Percentiles rank a stretch among this genome's conserved stretches.
Evolutionary conservation across 75 land plant species (phyloP).

Genomic region (Gnetum montanum): DNA sequence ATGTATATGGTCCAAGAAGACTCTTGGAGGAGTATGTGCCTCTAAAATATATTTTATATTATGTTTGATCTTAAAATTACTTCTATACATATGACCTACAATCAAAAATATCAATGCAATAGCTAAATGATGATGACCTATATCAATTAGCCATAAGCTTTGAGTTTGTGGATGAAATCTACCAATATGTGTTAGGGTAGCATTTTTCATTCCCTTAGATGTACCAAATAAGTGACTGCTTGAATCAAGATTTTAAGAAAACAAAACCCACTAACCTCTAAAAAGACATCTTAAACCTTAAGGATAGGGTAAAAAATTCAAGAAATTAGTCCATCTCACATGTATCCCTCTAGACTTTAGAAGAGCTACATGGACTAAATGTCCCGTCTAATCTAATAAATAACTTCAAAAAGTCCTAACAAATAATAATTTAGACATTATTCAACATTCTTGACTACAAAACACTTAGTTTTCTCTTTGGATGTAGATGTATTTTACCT

Average conservation of each 20-base stretch:
- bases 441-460: not conserved
- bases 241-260: constrained; percentile 2
- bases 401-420: too few relatives aligned
- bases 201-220: constrained; percentile 9
- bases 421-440: not conserved
- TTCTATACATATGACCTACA: constrained; percentile 15
- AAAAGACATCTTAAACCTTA: not conserved
- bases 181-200: constrained; percentile 6
- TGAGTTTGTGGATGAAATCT: constrained; percentile 12
- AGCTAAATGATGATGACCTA: too few relatives aligned
- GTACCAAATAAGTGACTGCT: constrained; percentile 17
- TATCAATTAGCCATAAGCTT: too few relatives aligned
- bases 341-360: too few relatives aligned
- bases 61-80: constrained; percentile 5
- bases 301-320: not conserved
- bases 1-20: too few relatives aligned
- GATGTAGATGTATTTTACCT: not conserved
- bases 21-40: too few relatives aligned
- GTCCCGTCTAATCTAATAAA: not conserved
- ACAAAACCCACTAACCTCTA: constrained; percentile 8
- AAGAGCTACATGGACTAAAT: too few relatives aligned
- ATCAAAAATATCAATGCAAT: constrained; percentile 9
- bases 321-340: too few relatives aligned
- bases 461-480: not conserved
- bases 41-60: constrained; percentile 3